Evolutionary conservation across 164 flowering plant species (phyloP).

Genomic region (Liquidambar formosana): DNA sequence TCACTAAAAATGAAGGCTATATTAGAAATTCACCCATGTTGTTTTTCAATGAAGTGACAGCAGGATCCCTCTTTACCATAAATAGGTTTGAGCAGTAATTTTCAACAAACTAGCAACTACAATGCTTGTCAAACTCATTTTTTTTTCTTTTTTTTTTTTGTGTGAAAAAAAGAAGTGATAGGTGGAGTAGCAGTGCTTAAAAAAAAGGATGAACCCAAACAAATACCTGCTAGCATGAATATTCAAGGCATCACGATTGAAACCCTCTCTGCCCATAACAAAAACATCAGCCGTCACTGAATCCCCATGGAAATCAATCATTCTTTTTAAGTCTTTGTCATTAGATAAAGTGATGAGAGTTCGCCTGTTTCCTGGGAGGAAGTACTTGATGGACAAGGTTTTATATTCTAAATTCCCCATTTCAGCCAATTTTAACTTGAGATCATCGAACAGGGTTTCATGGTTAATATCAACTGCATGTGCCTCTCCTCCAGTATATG

Average conservation of each 20-base stretch:
- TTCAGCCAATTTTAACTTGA: constrained; percentile 66
- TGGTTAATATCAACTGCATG: constrained; percentile 59
- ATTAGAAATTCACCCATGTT: not conserved
- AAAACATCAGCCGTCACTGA: constrained; percentile 66
- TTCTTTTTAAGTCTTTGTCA: constrained; percentile 68
- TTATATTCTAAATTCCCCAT: constrained; percentile 46
- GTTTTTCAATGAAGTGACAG: not conserved
- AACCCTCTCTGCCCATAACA: constrained; percentile 46
- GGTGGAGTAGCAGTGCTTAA: not conserved
- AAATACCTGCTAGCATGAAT: constrained; percentile 44
- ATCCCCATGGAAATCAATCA: constrained; percentile 63
- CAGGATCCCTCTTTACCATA: not conserved
- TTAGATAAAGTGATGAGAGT: constrained; percentile 61
- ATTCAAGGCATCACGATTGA: constrained; percentile 30
- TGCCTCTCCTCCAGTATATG: constrained; percentile 78
- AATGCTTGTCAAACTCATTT: not conserved
- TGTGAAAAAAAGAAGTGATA: not conserved
- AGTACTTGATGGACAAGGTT: constrained; percentile 63
- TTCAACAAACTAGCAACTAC: not conserved
- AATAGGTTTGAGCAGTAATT: not conserved
- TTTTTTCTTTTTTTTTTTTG: too few relatives aligned
- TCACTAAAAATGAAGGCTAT: not conserved
- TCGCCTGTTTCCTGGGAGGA: constrained; percentile 67
- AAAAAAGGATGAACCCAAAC: constrained; percentile 1
- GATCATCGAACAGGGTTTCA: constrained; percentile 56